Evolutionary conservation across 73 alveolate species (phyloP).

Genomic region (Durusdinium trenchii): DNA sequence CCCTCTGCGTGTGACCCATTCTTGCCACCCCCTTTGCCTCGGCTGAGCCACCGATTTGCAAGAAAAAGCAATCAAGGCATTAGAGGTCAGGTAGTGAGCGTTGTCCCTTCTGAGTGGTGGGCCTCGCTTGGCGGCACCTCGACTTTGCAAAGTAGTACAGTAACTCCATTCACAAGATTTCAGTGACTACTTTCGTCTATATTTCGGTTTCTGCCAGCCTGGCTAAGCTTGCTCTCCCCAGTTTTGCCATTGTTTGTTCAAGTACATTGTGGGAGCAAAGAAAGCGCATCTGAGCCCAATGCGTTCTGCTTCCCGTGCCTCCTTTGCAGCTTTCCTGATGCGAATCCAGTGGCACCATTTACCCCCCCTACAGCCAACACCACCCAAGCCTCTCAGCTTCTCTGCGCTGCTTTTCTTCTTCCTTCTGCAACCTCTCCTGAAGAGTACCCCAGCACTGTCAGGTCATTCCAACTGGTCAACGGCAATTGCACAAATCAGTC

Average conservation of each 20-base stretch:
- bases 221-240: too few relatives aligned
- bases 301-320: slow-evolving; percentile 85
- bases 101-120: not conserved
- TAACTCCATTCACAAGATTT: too few relatives aligned
- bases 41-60: too few relatives aligned
- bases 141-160: not conserved
- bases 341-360: not conserved
- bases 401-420: slow-evolving; percentile 72
- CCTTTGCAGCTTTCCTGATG: slow-evolving; percentile 88
- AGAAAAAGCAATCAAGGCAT: not conserved
- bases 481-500: not conserved
- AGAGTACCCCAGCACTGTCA: not conserved
- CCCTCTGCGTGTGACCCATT: slow-evolving; percentile 50
- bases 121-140: slow-evolving; percentile 62
- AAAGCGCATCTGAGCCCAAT: not conserved
- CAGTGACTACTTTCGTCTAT: too few relatives aligned
- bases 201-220: too few relatives aligned
- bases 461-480: too few relatives aligned
- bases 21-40: slow-evolving; percentile 93
- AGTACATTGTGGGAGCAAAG: too few relatives aligned
- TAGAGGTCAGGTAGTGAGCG: too few relatives aligned
- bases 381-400: slow-evolving; percentile 71
- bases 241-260: too few relatives aligned
- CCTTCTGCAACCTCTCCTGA: slow-evolving; percentile 76
- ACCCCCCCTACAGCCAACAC: too few relatives aligned